These are phyloP conservation scores for Aureobasidium namibiae DNA, from an alignment of 2,329 filamentous ascomycete species.

Conservation along the genomic window DNA sequence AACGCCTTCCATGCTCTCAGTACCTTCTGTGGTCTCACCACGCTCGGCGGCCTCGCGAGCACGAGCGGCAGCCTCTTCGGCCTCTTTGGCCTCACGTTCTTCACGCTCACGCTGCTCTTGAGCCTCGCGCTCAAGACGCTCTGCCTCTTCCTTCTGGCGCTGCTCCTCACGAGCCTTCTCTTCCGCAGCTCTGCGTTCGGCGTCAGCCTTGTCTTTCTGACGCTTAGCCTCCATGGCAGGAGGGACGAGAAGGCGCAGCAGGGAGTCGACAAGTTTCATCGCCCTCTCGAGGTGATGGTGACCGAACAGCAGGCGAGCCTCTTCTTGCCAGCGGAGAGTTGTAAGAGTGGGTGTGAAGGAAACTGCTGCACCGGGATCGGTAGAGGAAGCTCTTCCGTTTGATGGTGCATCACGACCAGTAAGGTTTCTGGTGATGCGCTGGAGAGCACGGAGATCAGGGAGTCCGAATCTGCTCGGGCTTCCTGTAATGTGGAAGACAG, in stretches of 20 bases:
- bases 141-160: conserved; percentile 51
- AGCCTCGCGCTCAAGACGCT: conserved; percentile 48
- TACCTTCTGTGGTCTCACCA: conserved; percentile 27
- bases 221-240: conserved; percentile 76
- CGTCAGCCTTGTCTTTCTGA: conserved; percentile 57
- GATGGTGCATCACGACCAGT: not conserved
- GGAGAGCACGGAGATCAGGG: conserved; percentile 3
- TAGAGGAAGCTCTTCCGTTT: not conserved
- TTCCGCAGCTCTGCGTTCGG: conserved; percentile 58
- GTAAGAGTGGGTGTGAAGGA: conserved; percentile 67
- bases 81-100: conserved; percentile 40
- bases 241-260: conserved; percentile 69
- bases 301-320: conserved; percentile 79
- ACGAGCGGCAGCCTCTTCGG: conserved; percentile 30
- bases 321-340: conserved; percentile 74
- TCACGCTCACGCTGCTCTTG: conserved; percentile 43
- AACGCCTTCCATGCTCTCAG: conserved; percentile 64
- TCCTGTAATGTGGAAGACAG: conserved; percentile 13
- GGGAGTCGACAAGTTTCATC: conserved; percentile 56
- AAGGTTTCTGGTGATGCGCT: not conserved
- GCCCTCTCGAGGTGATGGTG: conserved; percentile 59
- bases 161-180: conserved; percentile 55
- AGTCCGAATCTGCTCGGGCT: not conserved
- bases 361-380: conserved; percentile 65
- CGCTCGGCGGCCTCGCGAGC: conserved; percentile 25